Percentiles rank a stretch among this genome's conserved stretches.
These are phyloP conservation scores for Plasmodium knowlesi DNA, from an alignment of 169 alveolate genomes.

Conservation along the genomic window DNA sequence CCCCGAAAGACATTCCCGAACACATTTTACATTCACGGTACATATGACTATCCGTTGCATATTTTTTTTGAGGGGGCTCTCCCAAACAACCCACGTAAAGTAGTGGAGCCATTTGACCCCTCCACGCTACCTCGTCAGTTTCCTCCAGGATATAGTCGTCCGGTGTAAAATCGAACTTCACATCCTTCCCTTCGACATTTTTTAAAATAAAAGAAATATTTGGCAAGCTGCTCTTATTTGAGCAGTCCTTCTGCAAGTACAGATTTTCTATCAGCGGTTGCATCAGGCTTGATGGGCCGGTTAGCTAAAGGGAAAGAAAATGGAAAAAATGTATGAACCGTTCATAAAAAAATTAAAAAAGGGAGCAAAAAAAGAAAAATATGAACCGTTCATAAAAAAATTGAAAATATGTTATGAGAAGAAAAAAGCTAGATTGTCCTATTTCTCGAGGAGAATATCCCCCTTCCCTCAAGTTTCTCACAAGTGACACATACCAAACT, in stretches of 20 bases:
- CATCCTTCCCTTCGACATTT: slow-evolving; percentile 78
- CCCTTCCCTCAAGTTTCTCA: neutral
- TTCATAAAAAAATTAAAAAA: neutral
- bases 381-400: neutral
- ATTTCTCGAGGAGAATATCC: neutral
- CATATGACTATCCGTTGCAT: neutral
- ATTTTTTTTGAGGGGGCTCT: neutral
- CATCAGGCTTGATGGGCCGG: slow-evolving; percentile 88
- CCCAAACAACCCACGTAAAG: neutral
- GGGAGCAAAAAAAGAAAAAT: neutral
- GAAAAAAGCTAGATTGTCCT: neutral
- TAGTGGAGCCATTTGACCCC: neutral
- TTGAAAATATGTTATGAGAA: neutral
- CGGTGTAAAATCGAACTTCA: slow-evolving; percentile 79
- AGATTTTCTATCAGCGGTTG: slow-evolving; percentile 83
- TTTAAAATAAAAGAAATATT: slow-evolving; percentile 82
- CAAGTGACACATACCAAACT: slow-evolving; percentile 78
- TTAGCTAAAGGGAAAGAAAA: slow-evolving; percentile 75
- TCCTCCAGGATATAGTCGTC: slow-evolving; percentile 81
- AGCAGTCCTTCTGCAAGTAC: slow-evolving; percentile 84
- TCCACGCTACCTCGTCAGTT: slow-evolving; percentile 52
- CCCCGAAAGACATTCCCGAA: neutral
- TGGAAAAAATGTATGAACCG: neutral
- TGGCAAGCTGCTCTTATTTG: slow-evolving; percentile 84
- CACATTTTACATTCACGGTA: neutral